Evolutionary conservation across 805 yeast genomes (phyloP).

Genomic region (Kazachstania psychrophila): DNA sequence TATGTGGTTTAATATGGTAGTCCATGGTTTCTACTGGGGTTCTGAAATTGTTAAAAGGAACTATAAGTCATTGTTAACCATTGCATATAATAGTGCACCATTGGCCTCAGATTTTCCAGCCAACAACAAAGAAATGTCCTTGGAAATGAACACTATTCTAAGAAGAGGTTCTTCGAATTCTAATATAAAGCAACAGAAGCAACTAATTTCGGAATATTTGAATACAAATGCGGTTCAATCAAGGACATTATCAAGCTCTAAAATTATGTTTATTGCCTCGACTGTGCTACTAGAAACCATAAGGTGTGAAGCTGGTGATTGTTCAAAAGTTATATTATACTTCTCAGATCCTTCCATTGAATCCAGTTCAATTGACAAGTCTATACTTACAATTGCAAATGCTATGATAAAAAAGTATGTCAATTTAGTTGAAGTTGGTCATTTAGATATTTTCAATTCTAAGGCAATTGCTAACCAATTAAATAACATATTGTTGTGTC

Average conservation of each 20-base stretch:
- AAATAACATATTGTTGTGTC: conserved; percentile 52
- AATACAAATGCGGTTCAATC: conserved; percentile 41
- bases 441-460: conserved; percentile 46
- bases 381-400: conserved; percentile 55
- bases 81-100: conserved; percentile 84
- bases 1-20: conserved; percentile 88
- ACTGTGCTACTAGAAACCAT: conserved; percentile 68
- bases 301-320: conserved; percentile 71
- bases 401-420: conserved; percentile 51
- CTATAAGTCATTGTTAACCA: conserved; percentile 43
- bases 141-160: conserved; percentile 83
- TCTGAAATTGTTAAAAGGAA: conserved; percentile 46
- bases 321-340: conserved; percentile 68
- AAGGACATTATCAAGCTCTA: conserved; percentile 55
- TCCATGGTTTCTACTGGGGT: conserved; percentile 72
- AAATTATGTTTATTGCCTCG: conserved; percentile 80
- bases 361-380: conserved; percentile 58
- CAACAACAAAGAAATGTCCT: conserved; percentile 79
- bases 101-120: conserved; percentile 73
- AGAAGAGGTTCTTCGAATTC: conserved; percentile 82
- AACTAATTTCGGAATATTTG: conserved; percentile 35
- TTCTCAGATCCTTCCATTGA: conserved; percentile 78
- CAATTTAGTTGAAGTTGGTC: conserved; percentile 42
- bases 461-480: conserved; percentile 58
- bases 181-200: conserved; percentile 68